phyloP scores from a whole-genome alignment of 805 yeast genomes.

The Blastobotrys parvus region DNA sequence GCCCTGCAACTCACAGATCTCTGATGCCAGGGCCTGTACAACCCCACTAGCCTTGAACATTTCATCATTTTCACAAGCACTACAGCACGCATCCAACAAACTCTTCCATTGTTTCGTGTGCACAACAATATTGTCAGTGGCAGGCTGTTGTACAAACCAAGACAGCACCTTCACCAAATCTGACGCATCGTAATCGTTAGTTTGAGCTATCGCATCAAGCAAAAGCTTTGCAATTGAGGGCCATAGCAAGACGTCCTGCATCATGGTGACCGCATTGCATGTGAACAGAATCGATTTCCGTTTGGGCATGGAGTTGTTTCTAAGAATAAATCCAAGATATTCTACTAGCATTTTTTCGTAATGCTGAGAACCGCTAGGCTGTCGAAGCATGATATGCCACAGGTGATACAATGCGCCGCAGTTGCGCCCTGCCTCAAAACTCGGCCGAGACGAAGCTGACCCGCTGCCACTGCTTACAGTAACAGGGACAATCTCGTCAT shows the following conservation, averaged over 20 bases:
- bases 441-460: too few species aligned
- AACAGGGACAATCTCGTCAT: neutral
- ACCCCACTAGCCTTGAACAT: neutral
- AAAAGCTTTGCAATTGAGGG: neutral
- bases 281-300: neutral
- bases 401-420: neutral
- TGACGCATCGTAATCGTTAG: neutral
- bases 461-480: neutral
- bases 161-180: neutral
- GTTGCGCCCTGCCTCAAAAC: neutral
- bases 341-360: neutral
- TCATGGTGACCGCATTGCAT: neutral
- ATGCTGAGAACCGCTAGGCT: neutral
- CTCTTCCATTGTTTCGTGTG: neutral
- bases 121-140: neutral
- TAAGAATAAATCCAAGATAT: neutral
- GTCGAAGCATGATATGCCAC: neutral
- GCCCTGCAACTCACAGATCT: too few species aligned
- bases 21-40: neutral
- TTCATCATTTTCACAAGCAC: neutral
- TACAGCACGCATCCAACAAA: neutral
- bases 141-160: neutral
- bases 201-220: too few species aligned
- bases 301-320: neutral
- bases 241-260: neutral